Evolutionary conservation across 805 yeast genomes (phyloP).

Genomic region (Lachancea mirantina): DNA sequence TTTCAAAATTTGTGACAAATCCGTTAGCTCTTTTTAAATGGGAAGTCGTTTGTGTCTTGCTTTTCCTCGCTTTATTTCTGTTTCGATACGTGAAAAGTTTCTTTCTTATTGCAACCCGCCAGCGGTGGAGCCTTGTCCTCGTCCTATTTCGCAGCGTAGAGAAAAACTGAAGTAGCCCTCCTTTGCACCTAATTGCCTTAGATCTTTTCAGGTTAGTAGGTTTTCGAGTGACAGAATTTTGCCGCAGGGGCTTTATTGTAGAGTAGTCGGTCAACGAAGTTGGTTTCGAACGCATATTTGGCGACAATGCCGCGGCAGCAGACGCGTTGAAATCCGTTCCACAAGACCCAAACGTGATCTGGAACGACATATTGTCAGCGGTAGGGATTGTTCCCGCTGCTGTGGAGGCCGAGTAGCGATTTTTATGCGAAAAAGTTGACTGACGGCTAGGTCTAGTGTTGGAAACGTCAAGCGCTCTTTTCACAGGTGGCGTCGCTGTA

Average conservation of each 20-base stretch:
- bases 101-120: conserved; percentile 26
- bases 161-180: conserved; percentile 33
- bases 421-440: conserved; percentile 8
- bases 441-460: conserved; percentile 2
- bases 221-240: conserved; percentile 16
- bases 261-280: too few species aligned
- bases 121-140: conserved; percentile 19
- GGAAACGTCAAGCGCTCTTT: too few species aligned
- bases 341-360: conserved; percentile 8
- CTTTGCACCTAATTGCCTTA: conserved; percentile 33
- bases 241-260: neutral
- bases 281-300: too few species aligned
- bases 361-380: conserved; percentile 26
- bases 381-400: conserved; percentile 21
- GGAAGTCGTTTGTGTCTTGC: conserved; percentile 17
- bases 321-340: too few species aligned
- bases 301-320: too few species aligned
- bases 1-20: conserved; percentile 25
- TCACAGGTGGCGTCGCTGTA: neutral
- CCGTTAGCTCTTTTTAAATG: conserved; percentile 27
- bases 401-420: conserved; percentile 15
- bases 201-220: conserved; percentile 30
- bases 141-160: conserved; percentile 22
- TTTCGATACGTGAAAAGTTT: conserved; percentile 15
- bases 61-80: conserved; percentile 7